Evolutionary conservation across 2,329 filamentous ascomycete species (phyloP).

Genomic region (Mycosphaerella arachidis): DNA sequence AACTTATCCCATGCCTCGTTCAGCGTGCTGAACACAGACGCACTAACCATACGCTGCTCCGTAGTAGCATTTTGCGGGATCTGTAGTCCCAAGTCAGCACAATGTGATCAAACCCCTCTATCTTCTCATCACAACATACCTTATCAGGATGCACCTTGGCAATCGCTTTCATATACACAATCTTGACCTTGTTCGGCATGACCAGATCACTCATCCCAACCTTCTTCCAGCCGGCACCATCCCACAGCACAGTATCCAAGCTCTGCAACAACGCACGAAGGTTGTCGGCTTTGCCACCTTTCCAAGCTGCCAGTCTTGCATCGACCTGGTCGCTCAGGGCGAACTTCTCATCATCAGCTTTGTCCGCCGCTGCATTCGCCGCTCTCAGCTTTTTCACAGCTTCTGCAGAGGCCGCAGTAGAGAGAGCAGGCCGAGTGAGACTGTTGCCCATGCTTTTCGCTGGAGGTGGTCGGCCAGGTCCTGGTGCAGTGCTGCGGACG

Average conservation of each 20-base stretch:
- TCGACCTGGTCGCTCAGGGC: conserved; percentile 82
- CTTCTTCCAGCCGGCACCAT: conserved; percentile 92
- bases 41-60: conserved; percentile 63
- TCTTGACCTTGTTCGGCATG: conserved; percentile 91
- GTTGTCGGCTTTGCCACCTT: conserved; percentile 88
- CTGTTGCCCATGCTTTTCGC: conserved; percentile 24
- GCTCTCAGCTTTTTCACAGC: conserved; percentile 78
- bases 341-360: conserved; percentile 88
- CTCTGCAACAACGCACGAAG: conserved; percentile 81
- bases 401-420: conserved; percentile 48
- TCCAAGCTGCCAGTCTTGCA: conserved; percentile 72
- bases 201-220: conserved; percentile 90
- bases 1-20: conserved; percentile 69
- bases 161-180: conserved; percentile 98
- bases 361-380: conserved; percentile 80
- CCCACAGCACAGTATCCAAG: conserved; percentile 85
- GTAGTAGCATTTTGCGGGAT: conserved; percentile 61
- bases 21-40: conserved; percentile 59
- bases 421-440: conserved; percentile 26
- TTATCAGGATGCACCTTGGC: conserved; percentile 98
- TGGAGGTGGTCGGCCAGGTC: conserved; percentile 33
- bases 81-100: conserved; percentile 35
- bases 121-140: conserved; percentile 53
- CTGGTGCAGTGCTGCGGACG: conserved; percentile 44
- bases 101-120: neutral